These are phyloP conservation scores for Keqinozyma sinolaborantium DNA, from an alignment of 1,139 yeast species.

Conservation along the genomic window DNA sequence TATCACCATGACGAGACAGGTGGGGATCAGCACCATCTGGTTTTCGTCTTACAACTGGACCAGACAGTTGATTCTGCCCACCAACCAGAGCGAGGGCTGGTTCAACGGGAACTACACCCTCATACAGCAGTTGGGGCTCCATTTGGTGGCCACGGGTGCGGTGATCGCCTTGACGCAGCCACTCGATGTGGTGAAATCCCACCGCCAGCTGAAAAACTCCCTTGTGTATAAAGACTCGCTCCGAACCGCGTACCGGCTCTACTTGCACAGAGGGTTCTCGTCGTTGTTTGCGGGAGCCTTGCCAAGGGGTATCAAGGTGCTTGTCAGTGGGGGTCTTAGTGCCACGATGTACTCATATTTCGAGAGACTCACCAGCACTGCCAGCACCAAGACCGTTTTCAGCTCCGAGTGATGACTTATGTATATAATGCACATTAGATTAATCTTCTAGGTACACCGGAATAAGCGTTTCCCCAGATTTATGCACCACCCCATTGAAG, in stretches of 20 bases:
- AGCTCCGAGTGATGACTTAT: slow-evolving; percentile 11
- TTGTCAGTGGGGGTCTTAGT: slow-evolving; percentile 77
- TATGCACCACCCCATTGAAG: slow-evolving; percentile 50
- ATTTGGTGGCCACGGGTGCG: slow-evolving; percentile 54
- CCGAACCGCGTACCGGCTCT: slow-evolving; percentile 69
- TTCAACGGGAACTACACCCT: slow-evolving; percentile 44
- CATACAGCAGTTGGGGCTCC: slow-evolving; percentile 46
- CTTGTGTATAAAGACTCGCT: slow-evolving; percentile 64
- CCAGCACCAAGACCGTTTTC: slow-evolving; percentile 51
- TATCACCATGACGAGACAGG: slow-evolving; percentile 78
- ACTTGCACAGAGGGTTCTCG: slow-evolving; percentile 61
- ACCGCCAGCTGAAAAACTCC: slow-evolving; percentile 79
- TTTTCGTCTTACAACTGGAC: slow-evolving; percentile 78
- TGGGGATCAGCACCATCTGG: slow-evolving; percentile 76
- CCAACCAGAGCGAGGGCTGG: slow-evolving; percentile 41
- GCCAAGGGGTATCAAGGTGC: slow-evolving; percentile 76
- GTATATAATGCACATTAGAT: neutral
- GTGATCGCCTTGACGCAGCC: slow-evolving; percentile 88
- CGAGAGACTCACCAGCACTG: slow-evolving; percentile 46
- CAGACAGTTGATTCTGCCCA: slow-evolving; percentile 66
- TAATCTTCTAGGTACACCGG: slow-evolving; percentile 45
- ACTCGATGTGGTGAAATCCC: slow-evolving; percentile 81
- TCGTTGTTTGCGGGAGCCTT: slow-evolving; percentile 76
- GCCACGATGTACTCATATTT: slow-evolving; percentile 65
- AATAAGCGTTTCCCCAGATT: slow-evolving; percentile 44